These are phyloP conservation scores for Fusarium temperatum DNA, from an alignment of 2,329 filamentous ascomycete genomes.

Conservation along the genomic window DNA sequence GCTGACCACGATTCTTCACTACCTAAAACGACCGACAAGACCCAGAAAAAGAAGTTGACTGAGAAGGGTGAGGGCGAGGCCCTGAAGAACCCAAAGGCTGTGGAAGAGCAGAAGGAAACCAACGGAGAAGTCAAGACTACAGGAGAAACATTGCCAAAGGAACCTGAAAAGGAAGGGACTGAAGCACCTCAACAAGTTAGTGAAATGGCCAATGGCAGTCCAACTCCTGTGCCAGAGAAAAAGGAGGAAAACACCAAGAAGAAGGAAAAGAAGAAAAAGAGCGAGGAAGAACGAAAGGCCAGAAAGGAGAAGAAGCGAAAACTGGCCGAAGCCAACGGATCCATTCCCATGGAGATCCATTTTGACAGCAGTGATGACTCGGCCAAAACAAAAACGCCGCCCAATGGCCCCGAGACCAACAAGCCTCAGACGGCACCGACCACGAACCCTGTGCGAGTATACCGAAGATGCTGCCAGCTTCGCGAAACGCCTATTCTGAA, in stretches of 20 bases:
- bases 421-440: slow-evolving; percentile 67
- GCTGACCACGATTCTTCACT: slow-evolving; percentile 63
- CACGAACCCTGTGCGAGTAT: slow-evolving; percentile 91
- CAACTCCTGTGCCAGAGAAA: slow-evolving; percentile 33
- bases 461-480: slow-evolving; percentile 91
- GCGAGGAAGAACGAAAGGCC: slow-evolving; percentile 90
- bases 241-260: slow-evolving; percentile 69
- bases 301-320: slow-evolving; percentile 88
- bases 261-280: slow-evolving; percentile 96
- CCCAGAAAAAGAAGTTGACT: slow-evolving; percentile 68
- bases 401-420: slow-evolving; percentile 26
- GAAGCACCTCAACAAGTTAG: slow-evolving; percentile 38
- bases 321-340: slow-evolving; percentile 87
- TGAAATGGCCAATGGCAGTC: slow-evolving; percentile 37
- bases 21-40: slow-evolving; percentile 55
- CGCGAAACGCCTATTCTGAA: slow-evolving; percentile 92
- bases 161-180: slow-evolving; percentile 50
- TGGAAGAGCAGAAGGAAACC: slow-evolving; percentile 60
- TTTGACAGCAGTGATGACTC: slow-evolving; percentile 74
- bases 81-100: slow-evolving; percentile 70
- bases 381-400: slow-evolving; percentile 34
- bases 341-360: slow-evolving; percentile 83
- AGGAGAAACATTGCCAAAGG: slow-evolving; percentile 52
- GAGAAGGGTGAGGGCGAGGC: slow-evolving; percentile 80
- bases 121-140: slow-evolving; percentile 52